Conservation (phyloP, 495 filamentous ascomycete species). For the Platismatia glauca region DNA sequence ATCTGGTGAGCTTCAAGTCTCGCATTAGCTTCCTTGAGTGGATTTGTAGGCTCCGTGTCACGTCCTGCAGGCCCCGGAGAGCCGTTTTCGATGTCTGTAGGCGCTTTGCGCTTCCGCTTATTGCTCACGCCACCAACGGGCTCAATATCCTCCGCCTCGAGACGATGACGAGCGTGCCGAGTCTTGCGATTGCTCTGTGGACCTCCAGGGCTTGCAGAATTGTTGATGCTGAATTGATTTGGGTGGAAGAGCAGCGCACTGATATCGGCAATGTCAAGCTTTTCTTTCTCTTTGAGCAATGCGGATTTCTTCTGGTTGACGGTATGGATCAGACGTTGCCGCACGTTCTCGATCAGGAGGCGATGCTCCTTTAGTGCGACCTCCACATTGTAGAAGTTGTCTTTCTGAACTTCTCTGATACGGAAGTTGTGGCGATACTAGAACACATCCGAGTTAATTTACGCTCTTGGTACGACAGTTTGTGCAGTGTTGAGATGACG, state of each 20-base stretch:
- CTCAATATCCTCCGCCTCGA: conserved; percentile 69
- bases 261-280: conserved; percentile 76
- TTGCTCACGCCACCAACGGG: conserved; percentile 49
- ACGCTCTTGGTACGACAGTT: background rate
- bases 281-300: conserved; percentile 79
- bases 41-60: conserved; percentile 24
- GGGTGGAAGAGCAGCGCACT: conserved; percentile 85
- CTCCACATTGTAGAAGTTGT: conserved; percentile 48
- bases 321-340: conserved; percentile 71
- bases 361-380: conserved; percentile 76
- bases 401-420: conserved; percentile 20
- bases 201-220: conserved; percentile 70
- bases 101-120: conserved; percentile 71
- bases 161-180: conserved; percentile 67
- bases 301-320: conserved; percentile 66
- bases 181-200: conserved; percentile 76
- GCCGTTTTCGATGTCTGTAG: conserved; percentile 56
- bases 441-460: background rate
- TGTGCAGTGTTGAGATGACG: background rate
- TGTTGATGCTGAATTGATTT: conserved; percentile 80
- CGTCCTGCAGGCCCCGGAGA: conserved; percentile 53
- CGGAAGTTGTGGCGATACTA: conserved; percentile 23
- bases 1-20: conserved; percentile 34
- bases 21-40: conserved; percentile 23
- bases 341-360: conserved; percentile 65